Conservation (phyloP, 257 asterid genomes). For the Nicotiana tabacum region DNA sequence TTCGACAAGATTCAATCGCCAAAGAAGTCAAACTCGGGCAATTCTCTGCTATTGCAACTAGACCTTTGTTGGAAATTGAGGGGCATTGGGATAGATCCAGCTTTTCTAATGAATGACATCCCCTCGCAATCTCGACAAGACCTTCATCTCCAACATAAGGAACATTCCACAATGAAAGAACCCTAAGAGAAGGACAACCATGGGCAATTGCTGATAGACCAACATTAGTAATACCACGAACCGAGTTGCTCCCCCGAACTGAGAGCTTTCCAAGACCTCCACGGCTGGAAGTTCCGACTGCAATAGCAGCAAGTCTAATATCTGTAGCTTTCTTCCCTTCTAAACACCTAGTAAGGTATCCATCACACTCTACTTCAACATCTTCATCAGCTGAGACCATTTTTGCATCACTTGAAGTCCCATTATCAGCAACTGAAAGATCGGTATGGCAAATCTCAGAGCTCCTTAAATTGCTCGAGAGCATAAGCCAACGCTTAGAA, state of each 20-base stretch:
- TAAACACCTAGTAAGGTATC: conserved; percentile 74
- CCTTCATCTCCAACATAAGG: conserved; percentile 70
- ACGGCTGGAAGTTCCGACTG: conserved; percentile 81
- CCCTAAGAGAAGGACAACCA: conserved; percentile 80
- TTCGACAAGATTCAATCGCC: conserved; percentile 65
- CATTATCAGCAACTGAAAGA: conserved; percentile 8
- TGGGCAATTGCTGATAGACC: conserved; percentile 78
- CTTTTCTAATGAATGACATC: conserved; percentile 69
- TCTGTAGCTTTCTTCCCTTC: conserved; percentile 96
- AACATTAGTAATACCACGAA: conserved; percentile 51
- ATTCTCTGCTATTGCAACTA: conserved; percentile 58
- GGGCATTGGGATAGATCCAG: conserved; percentile 78
- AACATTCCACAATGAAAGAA: conserved; percentile 74
- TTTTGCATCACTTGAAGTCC: conserved; percentile 14
- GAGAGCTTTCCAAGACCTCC: conserved; percentile 96
- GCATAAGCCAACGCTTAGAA: conserved; percentile 79
- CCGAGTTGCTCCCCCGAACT: conserved; percentile 57
- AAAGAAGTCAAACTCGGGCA: conserved; percentile 58
- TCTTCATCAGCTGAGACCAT: conserved; percentile 36
- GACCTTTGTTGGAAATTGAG: conserved; percentile 56
- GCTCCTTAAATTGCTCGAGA: conserved; percentile 51
- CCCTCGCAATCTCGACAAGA: conserved; percentile 67
- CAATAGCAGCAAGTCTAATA: conserved; percentile 78
- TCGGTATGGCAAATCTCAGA: conserved; percentile 40
- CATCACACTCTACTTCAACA: conserved; percentile 60